Conservation (phyloP, 495 filamentous ascomycete genomes). For the Podospora australis region DNA sequence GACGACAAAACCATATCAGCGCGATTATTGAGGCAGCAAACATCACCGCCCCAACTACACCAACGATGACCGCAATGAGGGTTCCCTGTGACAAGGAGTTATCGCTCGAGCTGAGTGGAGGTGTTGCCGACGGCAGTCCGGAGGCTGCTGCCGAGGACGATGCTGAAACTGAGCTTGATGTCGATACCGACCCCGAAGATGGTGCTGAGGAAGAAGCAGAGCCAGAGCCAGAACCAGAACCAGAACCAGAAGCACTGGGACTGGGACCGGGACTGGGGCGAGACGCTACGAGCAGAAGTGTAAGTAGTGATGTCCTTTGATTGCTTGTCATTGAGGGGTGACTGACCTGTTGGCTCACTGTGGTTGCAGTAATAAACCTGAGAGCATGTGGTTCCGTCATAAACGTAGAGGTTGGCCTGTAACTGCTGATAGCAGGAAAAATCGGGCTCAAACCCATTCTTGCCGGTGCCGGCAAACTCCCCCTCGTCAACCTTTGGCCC, state of each 20-base stretch:
- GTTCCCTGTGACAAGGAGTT: slow-evolving; percentile 17
- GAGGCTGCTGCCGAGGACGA: neutral
- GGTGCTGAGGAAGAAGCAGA: too few species aligned
- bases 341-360: slow-evolving; percentile 19
- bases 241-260: neutral
- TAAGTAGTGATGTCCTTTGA: neutral
- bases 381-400: slow-evolving; percentile 23
- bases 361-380: slow-evolving; percentile 35
- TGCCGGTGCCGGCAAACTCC: slow-evolving; percentile 28
- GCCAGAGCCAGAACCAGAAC: neutral
- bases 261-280: neutral
- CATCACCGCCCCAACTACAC: slow-evolving; percentile 13
- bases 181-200: neutral
- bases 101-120: neutral
- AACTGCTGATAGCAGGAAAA: slow-evolving; percentile 34
- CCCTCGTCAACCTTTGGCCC: slow-evolving; percentile 24
- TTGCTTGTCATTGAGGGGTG: neutral
- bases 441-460: slow-evolving; percentile 31
- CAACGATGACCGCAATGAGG: slow-evolving; percentile 21
- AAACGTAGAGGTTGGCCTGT: slow-evolving; percentile 22
- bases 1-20: slow-evolving; percentile 17
- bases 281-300: too few species aligned
- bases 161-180: neutral
- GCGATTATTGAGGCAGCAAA: slow-evolving; percentile 4
- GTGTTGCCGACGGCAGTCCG: neutral